Conservation (phyloP, 208 protist genomes). For the Herpetomonas samuelpessoai region DNA sequence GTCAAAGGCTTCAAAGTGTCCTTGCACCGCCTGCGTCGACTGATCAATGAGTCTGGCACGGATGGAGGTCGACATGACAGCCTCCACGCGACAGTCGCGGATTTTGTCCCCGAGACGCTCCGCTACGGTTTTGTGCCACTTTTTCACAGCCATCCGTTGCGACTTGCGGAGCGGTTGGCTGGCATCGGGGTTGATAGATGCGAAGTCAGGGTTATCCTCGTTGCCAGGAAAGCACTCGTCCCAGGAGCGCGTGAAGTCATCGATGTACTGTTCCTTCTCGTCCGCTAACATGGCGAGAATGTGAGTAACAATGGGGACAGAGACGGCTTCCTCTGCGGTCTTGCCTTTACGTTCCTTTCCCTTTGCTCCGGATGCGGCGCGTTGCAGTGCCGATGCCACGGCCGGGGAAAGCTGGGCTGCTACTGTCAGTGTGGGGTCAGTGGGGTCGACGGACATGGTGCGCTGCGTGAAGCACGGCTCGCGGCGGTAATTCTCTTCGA, state of each 20-base stretch:
- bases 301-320: constrained; percentile 36
- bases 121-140: constrained; percentile 53
- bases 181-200: constrained; percentile 29
- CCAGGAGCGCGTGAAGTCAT: constrained; percentile 72
- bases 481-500: constrained; percentile 66
- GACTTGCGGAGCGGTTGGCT: constrained; percentile 46
- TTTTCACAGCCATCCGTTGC: constrained; percentile 71
- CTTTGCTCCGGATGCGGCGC: too few relatives aligned
- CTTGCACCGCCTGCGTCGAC: constrained; percentile 40
- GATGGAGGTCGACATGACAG: constrained; percentile 50
- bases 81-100: constrained; percentile 42
- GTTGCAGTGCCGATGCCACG: too few relatives aligned
- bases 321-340: background rate
- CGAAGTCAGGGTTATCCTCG: constrained; percentile 25
- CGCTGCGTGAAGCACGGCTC: constrained; percentile 65
- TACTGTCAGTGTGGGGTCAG: background rate
- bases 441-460: constrained; percentile 10
- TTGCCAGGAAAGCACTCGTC: constrained; percentile 60
- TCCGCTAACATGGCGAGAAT: constrained; percentile 47
- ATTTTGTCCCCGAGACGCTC: constrained; percentile 36
- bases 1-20: constrained; percentile 45
- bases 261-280: constrained; percentile 47
- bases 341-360: background rate
- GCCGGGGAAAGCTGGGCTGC: background rate
- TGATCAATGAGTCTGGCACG: constrained; percentile 58